Evolutionary conservation across 2,329 filamentous ascomycete species (phyloP).

Genomic region (Arthroderma sp.): DNA sequence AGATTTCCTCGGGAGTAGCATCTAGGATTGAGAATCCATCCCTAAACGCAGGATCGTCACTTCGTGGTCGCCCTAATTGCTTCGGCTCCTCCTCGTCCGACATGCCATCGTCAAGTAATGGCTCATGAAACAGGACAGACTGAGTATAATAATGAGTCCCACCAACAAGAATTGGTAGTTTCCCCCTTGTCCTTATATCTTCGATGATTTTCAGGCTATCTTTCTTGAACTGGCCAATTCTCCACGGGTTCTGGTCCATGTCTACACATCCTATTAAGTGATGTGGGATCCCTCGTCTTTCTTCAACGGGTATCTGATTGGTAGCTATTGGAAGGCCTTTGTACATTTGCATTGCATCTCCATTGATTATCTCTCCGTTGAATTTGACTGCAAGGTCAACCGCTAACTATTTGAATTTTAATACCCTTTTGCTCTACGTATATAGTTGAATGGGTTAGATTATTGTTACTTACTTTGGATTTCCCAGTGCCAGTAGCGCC

Average conservation of each 20-base stretch:
- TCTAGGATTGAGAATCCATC: conserved; percentile 58
- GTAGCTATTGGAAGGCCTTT: conserved; percentile 84
- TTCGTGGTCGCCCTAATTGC: conserved; percentile 13
- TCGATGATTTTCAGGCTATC: conserved; percentile 57
- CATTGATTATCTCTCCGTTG: conserved; percentile 91
- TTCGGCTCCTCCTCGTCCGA: conserved; percentile 13
- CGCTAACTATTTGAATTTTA: conserved; percentile 53
- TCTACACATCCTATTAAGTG: conserved; percentile 73
- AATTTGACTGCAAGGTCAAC: conserved; percentile 73
- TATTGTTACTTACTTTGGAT: conserved; percentile 54
- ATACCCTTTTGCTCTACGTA: background rate
- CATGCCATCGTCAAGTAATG: conserved; percentile 39
- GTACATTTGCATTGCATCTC: conserved; percentile 97
- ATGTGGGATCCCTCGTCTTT: conserved; percentile 70
- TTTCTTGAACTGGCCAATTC: conserved; percentile 62
- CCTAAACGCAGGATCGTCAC: conserved; percentile 27
- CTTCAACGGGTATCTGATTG: conserved; percentile 69
- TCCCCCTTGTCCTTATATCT: conserved; percentile 66
- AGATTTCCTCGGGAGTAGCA: conserved; percentile 56
- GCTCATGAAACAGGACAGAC: conserved; percentile 68
- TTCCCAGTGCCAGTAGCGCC: conserved; percentile 91
- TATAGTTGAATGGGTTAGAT: background rate
- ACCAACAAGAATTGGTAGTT: conserved; percentile 79
- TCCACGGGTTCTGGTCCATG: conserved; percentile 69
- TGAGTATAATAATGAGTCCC: conserved; percentile 95